Conservation (phyloP, 441 rosid species). For the Gossypium aridum region DNA sequence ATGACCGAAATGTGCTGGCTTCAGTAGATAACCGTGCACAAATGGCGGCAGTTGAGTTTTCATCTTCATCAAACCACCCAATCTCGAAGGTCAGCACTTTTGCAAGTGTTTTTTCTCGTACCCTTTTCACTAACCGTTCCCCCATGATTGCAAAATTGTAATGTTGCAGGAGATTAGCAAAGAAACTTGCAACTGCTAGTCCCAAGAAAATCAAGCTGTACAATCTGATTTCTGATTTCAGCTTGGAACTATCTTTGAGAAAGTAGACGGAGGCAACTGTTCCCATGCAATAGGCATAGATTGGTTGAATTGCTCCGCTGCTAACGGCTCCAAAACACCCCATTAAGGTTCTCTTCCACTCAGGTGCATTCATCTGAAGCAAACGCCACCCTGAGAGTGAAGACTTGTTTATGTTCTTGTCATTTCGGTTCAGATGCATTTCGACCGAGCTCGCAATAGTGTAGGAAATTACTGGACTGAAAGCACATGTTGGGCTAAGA, state of each 20-base stretch:
- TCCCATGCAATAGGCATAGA: slow-evolving; percentile 34
- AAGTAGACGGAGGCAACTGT: slow-evolving; percentile 33
- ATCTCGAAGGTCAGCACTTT: slow-evolving; percentile 33
- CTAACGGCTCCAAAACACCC: slow-evolving; percentile 34
- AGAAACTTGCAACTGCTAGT: slow-evolving; percentile 24
- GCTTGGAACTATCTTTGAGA: slow-evolving; percentile 19
- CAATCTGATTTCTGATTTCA: slow-evolving; percentile 24
- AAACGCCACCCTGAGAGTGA: slow-evolving; percentile 24
- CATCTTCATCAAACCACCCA: slow-evolving; percentile 37
- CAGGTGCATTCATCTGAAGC: slow-evolving; percentile 29
- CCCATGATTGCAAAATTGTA: slow-evolving; percentile 37
- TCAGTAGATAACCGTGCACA: slow-evolving; percentile 29
- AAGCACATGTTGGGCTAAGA: slow-evolving; percentile 16
- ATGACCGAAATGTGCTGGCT: slow-evolving; percentile 29
- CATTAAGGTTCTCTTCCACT: slow-evolving; percentile 30
- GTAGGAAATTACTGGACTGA: slow-evolving; percentile 20
- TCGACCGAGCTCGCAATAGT: slow-evolving; percentile 9
- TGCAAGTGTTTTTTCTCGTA: slow-evolving; percentile 26
- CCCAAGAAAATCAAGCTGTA: slow-evolving; percentile 32
- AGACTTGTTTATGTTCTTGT: neutral
- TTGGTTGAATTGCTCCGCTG: slow-evolving; percentile 29
- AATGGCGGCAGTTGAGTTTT: slow-evolving; percentile 36
- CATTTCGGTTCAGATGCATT: slow-evolving; percentile 10
- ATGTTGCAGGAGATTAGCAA: slow-evolving; percentile 32
- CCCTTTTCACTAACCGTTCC: slow-evolving; percentile 28